Base-by-base conservation (phyloP, 2,329 filamentous ascomycete genomes). In the Trichoderma brevicompactum region DNA sequence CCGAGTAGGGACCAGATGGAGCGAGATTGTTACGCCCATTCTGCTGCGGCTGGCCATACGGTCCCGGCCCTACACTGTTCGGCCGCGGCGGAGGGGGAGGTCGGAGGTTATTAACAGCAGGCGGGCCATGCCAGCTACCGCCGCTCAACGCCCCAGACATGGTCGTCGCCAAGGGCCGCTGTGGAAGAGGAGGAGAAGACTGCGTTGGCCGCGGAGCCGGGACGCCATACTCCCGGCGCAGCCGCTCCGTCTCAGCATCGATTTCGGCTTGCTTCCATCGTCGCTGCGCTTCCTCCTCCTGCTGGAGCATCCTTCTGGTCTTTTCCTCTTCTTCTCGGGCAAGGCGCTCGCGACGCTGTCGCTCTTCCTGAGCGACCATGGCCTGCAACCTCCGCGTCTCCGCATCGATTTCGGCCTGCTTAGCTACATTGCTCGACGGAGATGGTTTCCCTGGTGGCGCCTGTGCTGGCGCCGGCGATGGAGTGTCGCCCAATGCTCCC, bases 211-310 rank as follows among this genome's bases (percentile, higher is more conserved):
- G n/a, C 71, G 84, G 81, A 0, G 81, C 81, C 58, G 82, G 77
- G 52, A 86, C 80, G 54, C 91, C 90, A 71, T 92, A 94, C 70
- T 89, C 76, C 69, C 81, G 85, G 23, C 86, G 81, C 41, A 99
- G 80, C 1, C 93, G 84, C 74, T 95, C 92, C 0, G 95, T 98
- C 79, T 99, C 94, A 68, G 84, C 85, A 19, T 94, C 89, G 1
- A 94, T 79, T 70, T 86, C 85, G 9, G 82, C 85, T 38, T 89
- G 84, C 65, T 82, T 80, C 38, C 77, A 78, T 32, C 78, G 83
- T 7, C 68, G 72, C 0, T 80, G 82, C 70, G 90, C 88, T 64
- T 82, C 83, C 32, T 89, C 87, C 72, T 93, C 90, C 49, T 83
- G 80, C 55, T 89, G 85, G 5, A 91, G 81, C 83, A 90, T 89